Conservation (phyloP, 495 filamentous ascomycete species). For the Massariosphaeria phaeospora region DNA sequence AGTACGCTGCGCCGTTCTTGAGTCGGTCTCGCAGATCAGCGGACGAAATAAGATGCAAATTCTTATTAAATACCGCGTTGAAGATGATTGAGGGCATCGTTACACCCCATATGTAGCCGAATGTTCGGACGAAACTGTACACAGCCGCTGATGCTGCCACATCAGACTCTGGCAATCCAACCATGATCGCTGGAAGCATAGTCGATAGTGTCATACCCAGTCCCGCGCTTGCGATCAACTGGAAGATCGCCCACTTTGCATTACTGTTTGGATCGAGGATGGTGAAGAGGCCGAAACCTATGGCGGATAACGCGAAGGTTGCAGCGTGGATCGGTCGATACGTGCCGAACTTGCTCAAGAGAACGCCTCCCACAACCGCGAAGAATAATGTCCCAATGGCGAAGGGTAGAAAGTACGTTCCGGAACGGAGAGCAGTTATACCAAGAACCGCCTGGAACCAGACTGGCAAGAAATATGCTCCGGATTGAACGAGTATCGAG, state of each 20-base stretch:
- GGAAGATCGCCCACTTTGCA: constrained; percentile 5
- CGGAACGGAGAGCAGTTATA: constrained; percentile 1
- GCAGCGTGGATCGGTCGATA: constrained; percentile 8
- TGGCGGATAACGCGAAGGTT: constrained; percentile 1
- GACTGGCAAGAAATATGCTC: constrained; percentile 22
- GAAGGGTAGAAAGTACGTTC: constrained; percentile 17
- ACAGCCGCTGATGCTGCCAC: constrained; percentile 1
- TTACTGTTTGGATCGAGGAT: not conserved
- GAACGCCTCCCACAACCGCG: not conserved
- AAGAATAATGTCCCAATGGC: constrained; percentile 1
- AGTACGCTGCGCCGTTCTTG: not conserved
- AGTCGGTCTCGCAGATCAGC: not conserved
- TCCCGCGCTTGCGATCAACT: constrained; percentile 6
- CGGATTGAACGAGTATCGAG: constrained; percentile 16
- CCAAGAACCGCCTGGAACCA: constrained; percentile 16
- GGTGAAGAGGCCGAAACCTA: constrained; percentile 7
- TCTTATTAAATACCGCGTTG: not conserved
- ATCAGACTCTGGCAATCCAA: constrained; percentile 5
- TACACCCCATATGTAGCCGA: constrained; percentile 18
- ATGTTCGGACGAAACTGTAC: constrained; percentile 16
- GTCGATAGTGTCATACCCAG: constrained; percentile 1
- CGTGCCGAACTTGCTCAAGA: constrained; percentile 2
- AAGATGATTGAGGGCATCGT: constrained; percentile 22
- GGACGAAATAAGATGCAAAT: not conserved
- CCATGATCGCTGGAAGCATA: constrained; percentile 13